Evolutionary conservation across 495 filamentous ascomycete species (phyloP), one percentile per base, ranked within the genome.

Genomic region (Ascobolus immersus): DNA sequence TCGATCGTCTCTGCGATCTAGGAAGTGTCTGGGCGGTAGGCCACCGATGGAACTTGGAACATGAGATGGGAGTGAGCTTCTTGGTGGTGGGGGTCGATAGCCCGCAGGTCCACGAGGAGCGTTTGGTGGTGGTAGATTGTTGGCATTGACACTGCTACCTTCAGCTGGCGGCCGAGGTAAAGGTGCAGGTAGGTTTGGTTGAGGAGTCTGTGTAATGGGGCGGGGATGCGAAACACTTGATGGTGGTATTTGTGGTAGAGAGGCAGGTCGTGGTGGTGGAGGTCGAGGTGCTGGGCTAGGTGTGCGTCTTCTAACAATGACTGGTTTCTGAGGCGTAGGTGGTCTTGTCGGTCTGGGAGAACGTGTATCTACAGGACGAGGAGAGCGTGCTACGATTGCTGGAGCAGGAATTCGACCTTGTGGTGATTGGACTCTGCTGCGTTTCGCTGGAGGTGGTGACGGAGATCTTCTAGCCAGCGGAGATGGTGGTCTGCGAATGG

Each of bases 1-100:
- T n/a, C n/a, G n/a, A n/a, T 49, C 43, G 22, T 5, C 20, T 13
- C 29, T 36, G n/a, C 40, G 44, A 4, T 31, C 32, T 1, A 38
- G 38, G 5, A 44, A 47, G 18, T 26, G 43, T 22, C 44, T 43
- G 23, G 40, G 44, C 20, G 40, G 44, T 21, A 39, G 41, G 18
- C 44, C 44, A 4, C 37, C 41, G 10, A 27, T 26, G 2, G 26
- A 28, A 14, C 35, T 48, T 4, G 41, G 44, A 11, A 44, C 37
- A 8, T 44, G 47, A 24, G 44, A 37, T 8, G 45, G 43, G n/a
- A 33, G 44, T 5, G 43, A 33, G 26, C 45, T 48, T 35, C 38
- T 39, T 13, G 45, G 42, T 30, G 28, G 26, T 21, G 37, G 32
- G 33, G 21, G 8, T 17, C 40, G 44, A 15, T n/a, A n/a, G n/a